Evolutionary conservation across 2,329 filamentous ascomycete genomes (phyloP).

Genomic region (Colletotrichum truncatum): DNA sequence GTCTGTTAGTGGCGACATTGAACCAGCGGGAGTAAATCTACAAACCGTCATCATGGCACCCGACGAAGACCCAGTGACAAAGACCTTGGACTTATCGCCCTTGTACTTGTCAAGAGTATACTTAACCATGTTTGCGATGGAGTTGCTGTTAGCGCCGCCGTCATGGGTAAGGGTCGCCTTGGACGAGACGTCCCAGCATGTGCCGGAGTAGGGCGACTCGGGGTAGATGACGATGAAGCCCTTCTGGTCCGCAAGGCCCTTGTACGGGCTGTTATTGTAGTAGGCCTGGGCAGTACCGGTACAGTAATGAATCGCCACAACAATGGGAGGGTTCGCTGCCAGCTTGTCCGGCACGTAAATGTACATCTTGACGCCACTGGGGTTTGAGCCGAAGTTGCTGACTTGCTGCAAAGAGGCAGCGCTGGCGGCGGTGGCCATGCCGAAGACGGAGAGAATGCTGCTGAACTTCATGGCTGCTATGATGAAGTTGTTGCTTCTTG

Average conservation of each 20-base stretch:
- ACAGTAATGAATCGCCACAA: slow-evolving; percentile 68
- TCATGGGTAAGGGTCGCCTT: slow-evolving; percentile 57
- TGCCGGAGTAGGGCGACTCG: slow-evolving; percentile 48
- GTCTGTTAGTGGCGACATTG: neutral
- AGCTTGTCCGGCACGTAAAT: slow-evolving; percentile 43
- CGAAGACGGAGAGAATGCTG: slow-evolving; percentile 21
- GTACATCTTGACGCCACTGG: slow-evolving; percentile 39
- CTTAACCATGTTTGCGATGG: slow-evolving; percentile 64
- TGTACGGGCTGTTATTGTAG: slow-evolving; percentile 60
- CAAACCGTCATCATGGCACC: slow-evolving; percentile 31
- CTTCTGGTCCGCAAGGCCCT: slow-evolving; percentile 59
- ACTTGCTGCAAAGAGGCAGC: slow-evolving; percentile 39
- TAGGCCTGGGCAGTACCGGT: slow-evolving; percentile 61
- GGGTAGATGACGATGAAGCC: slow-evolving; percentile 65
- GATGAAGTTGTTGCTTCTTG: neutral
- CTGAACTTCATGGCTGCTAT: slow-evolving; percentile 21
- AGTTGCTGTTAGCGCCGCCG: slow-evolving; percentile 59
- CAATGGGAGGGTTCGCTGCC: slow-evolving; percentile 51
- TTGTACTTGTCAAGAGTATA: slow-evolving; percentile 57
- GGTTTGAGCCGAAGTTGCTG: slow-evolving; percentile 39
- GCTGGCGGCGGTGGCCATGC: slow-evolving; percentile 32
- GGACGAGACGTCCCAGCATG: slow-evolving; percentile 69
- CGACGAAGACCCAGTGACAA: slow-evolving; percentile 50
- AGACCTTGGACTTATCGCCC: slow-evolving; percentile 57
- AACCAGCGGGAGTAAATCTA: too few relatives aligned